A percentile compares a stretch with the other conserved stretches of the same genome.
These are phyloP conservation scores for Pseudopithomyces maydicus DNA, from an alignment of 2,329 filamentous ascomycete genomes.

Conservation along the genomic window DNA sequence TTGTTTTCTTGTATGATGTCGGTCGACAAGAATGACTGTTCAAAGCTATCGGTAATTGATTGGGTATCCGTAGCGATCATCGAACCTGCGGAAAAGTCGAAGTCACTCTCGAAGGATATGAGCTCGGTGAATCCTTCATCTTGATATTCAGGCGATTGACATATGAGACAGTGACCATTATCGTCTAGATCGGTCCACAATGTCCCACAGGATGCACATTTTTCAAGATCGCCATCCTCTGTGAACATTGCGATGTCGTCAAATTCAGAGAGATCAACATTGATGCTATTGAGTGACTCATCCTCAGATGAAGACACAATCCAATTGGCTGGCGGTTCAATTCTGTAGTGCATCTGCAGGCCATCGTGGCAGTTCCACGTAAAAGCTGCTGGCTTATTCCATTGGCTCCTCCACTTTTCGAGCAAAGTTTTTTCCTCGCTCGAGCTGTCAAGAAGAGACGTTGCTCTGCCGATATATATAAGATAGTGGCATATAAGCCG, in stretches of 20 bases:
- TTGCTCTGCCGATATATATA: slow-evolving; percentile 24
- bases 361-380: slow-evolving; percentile 18
- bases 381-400: slow-evolving; percentile 26
- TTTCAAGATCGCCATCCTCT: slow-evolving; percentile 15
- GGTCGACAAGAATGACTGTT: neutral
- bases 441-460: slow-evolving; percentile 15
- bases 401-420: slow-evolving; percentile 15
- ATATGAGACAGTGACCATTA: slow-evolving; percentile 7
- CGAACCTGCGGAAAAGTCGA: neutral
- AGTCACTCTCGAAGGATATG: slow-evolving; percentile 1
- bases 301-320: slow-evolving; percentile 20
- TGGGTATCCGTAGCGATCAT: neutral
- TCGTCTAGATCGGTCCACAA: slow-evolving; percentile 14
- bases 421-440: slow-evolving; percentile 18
- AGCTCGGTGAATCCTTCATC: neutral
- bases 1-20: neutral
- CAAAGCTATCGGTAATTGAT: neutral
- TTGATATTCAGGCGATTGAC: neutral
- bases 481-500: slow-evolving; percentile 24
- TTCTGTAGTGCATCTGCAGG: slow-evolving; percentile 24
- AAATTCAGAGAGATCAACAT: slow-evolving; percentile 19
- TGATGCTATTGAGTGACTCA: slow-evolving; percentile 21
- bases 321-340: slow-evolving; percentile 20
- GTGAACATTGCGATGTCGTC: slow-evolving; percentile 15
- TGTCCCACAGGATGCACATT: slow-evolving; percentile 16